Conservation (phyloP, 1,284 basidiomycete species). For the Ceraceosorus bombacis region DNA sequence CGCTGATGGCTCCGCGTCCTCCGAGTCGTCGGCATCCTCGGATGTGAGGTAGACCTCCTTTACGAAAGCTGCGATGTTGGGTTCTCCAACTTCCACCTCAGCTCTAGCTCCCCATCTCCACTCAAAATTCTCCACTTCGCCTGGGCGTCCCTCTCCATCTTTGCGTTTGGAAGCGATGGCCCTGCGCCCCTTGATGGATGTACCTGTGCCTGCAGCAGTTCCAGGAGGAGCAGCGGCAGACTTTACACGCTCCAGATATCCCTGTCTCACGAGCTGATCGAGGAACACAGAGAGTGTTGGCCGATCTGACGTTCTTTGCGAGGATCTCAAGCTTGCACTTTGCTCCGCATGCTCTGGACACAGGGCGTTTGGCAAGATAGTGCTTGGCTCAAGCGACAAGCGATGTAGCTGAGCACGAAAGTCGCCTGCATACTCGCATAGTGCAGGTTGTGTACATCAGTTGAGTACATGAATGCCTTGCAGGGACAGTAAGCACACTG, state of each 20-base stretch:
- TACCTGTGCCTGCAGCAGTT: slow-evolving; percentile 5
- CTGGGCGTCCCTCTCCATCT: slow-evolving; percentile 2
- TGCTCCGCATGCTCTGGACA: neutral
- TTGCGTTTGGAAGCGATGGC: slow-evolving; percentile 3
- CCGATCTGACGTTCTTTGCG: neutral
- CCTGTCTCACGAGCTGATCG: slow-evolving; percentile 23
- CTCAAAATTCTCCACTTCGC: slow-evolving; percentile 33
- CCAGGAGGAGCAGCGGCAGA: neutral
- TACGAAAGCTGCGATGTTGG: slow-evolving; percentile 38
- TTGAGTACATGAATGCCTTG: slow-evolving; percentile 4
- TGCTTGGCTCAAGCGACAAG: slow-evolving; percentile 7
- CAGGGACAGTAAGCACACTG: slow-evolving; percentile 8
- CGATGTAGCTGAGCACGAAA: slow-evolving; percentile 15
- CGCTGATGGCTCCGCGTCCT: neutral
- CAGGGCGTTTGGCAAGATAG: slow-evolving; percentile 2
- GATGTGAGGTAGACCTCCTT: slow-evolving; percentile 23
- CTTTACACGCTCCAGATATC: slow-evolving; percentile 39
- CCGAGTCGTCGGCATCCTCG: neutral
- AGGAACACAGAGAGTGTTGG: slow-evolving; percentile 31
- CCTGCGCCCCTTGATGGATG: slow-evolving; percentile 3
- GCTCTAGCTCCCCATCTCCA: slow-evolving; percentile 47
- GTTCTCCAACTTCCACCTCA: slow-evolving; percentile 44
- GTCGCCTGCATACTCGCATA: slow-evolving; percentile 15
- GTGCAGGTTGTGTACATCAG: slow-evolving; percentile 11
- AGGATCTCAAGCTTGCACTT: neutral